These are phyloP conservation scores for Bonia amplexicaulis DNA, from an alignment of 176 grass and related monocot species.

Conservation along the genomic window DNA sequence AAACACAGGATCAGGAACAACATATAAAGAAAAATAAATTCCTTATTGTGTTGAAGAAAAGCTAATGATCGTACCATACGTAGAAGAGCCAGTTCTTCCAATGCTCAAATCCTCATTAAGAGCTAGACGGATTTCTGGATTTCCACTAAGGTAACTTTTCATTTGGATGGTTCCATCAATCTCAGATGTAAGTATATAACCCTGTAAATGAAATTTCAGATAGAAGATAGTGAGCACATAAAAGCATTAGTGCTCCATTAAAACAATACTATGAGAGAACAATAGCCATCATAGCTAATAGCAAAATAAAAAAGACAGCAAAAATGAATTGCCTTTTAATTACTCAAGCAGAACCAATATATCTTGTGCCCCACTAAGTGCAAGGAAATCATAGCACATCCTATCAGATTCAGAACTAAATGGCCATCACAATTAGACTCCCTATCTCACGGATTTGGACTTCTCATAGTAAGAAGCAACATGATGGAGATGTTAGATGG, in stretches of 20 bases:
- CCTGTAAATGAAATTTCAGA: conserved; percentile 45
- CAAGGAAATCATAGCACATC: background rate
- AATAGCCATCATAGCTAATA: conserved; percentile 1
- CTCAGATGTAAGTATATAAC: conserved; percentile 98
- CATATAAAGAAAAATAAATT: background rate
- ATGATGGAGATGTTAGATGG: background rate
- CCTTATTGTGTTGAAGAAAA: background rate
- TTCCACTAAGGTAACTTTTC: conserved; percentile 98
- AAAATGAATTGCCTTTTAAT: background rate
- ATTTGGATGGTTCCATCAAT: conserved; percentile 99
- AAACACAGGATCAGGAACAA: background rate
- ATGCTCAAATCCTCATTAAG: conserved; percentile 97
- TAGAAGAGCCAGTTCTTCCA: conserved; percentile 69
- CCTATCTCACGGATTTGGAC: background rate
- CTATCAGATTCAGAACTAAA: background rate
- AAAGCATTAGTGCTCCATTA: background rate
- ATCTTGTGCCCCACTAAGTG: background rate
- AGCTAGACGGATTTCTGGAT: conserved; percentile 97
- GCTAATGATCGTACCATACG: conserved; percentile 47
- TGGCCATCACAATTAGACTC: background rate
- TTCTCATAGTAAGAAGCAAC: background rate
- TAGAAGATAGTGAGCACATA: background rate
- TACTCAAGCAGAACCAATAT: background rate
- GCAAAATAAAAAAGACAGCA: conserved; percentile 4
- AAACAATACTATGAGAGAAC: background rate